Evolutionary conservation across 2,329 filamentous ascomycete genomes (phyloP).

Genomic region (Didymella pinodella): DNA sequence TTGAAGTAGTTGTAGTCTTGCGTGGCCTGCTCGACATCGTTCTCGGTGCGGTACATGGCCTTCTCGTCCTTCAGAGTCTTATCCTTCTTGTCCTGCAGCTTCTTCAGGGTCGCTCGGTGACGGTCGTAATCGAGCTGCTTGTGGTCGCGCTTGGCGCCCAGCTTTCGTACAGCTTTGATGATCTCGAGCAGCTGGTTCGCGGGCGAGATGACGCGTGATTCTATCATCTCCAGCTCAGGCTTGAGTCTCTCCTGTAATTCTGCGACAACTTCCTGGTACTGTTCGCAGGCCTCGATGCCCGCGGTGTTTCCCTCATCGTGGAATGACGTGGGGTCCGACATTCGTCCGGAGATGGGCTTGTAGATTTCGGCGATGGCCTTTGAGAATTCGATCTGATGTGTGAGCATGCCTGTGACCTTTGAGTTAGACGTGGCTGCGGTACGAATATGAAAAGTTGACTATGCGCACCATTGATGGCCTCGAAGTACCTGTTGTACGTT

Average conservation of each 20-base stretch:
- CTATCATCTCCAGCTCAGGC: slow-evolving; percentile 97
- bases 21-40: slow-evolving; percentile 86
- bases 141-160: slow-evolving; percentile 87
- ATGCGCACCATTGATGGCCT: slow-evolving; percentile 83
- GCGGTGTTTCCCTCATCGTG: slow-evolving; percentile 86
- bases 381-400: slow-evolving; percentile 97
- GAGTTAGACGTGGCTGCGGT: slow-evolving; percentile 21
- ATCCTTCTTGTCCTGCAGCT: slow-evolving; percentile 97
- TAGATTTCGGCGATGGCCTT: slow-evolving; percentile 96
- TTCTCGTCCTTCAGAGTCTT: slow-evolving; percentile 97
- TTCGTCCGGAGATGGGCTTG: slow-evolving; percentile 94
- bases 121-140: slow-evolving; percentile 97
- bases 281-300: slow-evolving; percentile 92
- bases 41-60: slow-evolving; percentile 93
- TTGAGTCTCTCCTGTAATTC: slow-evolving; percentile 87
- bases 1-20: slow-evolving; percentile 99
- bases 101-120: slow-evolving; percentile 83
- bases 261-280: slow-evolving; percentile 90
- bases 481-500: slow-evolving; percentile 71
- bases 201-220: slow-evolving; percentile 86
- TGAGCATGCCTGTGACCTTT: slow-evolving; percentile 75
- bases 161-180: slow-evolving; percentile 94
- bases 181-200: slow-evolving; percentile 93
- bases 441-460: too few relatives aligned
- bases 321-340: slow-evolving; percentile 89